Base-by-base conservation (phyloP, 257 asterid genomes). In the Forsythia viridissima region DNA sequence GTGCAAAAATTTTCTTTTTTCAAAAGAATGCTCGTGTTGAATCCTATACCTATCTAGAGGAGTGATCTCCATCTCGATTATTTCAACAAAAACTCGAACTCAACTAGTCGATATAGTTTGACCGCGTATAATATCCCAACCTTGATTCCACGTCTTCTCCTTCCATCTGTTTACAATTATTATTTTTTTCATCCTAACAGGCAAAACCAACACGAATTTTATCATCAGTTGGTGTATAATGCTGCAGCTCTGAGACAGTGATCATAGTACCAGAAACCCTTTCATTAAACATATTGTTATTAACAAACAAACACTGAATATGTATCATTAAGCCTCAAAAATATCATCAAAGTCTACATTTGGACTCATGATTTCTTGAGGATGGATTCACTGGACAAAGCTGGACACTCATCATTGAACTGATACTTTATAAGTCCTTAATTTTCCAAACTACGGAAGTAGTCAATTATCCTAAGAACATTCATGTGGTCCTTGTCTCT, bases 351-450 rank as follows among this genome's bases (percentile, higher is more conserved):
- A 5, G 4, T 42, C 70, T 70, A 55, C 57, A 55, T 57, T 80
- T 10, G 79, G 73, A 66, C 74, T 79, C 74, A 81, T 81, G 77
- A 86, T 81, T 79, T 76, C 65, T 51, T 43, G 72, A 51, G 71
- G 79, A 72, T 71, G 77, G 79, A 52, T 63, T 79, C 75, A 71
- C 81, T 66, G 68, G 75, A 65, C 86, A 80, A 84, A 86, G 79
- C 73, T 67, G 85, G 39, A 57, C 78, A 67, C 77, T 85, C 85
- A 86, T 86, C 61, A 86, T 83, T 81, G 73, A 39, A 37, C 6
- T 38, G 20, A 75, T 68, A 76, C 44, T 78, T 78, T 84, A 30
- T 71, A 82, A 73, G 76, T 71, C 84, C 70, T 63, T 21, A 63
- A 79, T 80, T 84, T 73, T 30, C 59, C 75, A 74, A 71, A 77